Conservation (phyloP, 768 basidiomycete genomes). For the Calocera viscosa region DNA sequence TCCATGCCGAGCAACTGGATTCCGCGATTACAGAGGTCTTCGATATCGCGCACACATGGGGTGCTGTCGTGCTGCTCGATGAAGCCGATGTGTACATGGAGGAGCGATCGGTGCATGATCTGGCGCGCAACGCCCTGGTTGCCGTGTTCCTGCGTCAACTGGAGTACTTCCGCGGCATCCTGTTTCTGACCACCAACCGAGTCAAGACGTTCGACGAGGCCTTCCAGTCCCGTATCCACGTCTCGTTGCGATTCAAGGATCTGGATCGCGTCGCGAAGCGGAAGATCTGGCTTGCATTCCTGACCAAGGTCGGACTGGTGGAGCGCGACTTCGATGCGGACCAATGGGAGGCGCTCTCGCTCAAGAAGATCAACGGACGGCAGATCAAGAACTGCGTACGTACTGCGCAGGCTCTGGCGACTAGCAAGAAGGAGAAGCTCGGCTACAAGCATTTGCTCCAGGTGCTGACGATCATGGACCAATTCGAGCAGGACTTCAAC, state of each 20-base stretch:
- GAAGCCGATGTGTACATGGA: conserved; percentile 61
- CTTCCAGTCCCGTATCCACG: conserved; percentile 51
- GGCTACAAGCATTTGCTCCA: conserved; percentile 41
- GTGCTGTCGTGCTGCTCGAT: conserved; percentile 29
- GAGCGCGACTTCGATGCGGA: conserved; percentile 28
- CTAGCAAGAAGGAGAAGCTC: conserved; percentile 37
- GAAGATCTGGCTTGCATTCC: conserved; percentile 55
- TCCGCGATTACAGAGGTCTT: conserved; percentile 28
- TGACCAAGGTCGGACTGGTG: conserved; percentile 31
- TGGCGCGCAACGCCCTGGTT: conserved; percentile 60
- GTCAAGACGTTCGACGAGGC: conserved; percentile 51
- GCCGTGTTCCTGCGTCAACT: conserved; percentile 42
- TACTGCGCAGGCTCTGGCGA: conserved; percentile 50
- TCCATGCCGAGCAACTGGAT: conserved; percentile 36
- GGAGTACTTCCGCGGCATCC: conserved; percentile 31
- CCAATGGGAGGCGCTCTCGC: conserved; percentile 37
- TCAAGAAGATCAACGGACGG: conserved; percentile 45
- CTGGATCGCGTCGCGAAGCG: conserved; percentile 40
- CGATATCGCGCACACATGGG: conserved; percentile 27
- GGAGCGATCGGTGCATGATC: conserved; percentile 49
- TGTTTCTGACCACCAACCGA: conserved; percentile 33
- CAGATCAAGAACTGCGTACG: conserved; percentile 60
- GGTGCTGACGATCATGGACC: conserved; percentile 36
- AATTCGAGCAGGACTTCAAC: conserved; percentile 30
- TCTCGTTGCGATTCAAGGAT: conserved; percentile 49